phyloP scores from a whole-genome alignment of 352 stramenopile species.

The Pythium pectinolyticum region DNA sequence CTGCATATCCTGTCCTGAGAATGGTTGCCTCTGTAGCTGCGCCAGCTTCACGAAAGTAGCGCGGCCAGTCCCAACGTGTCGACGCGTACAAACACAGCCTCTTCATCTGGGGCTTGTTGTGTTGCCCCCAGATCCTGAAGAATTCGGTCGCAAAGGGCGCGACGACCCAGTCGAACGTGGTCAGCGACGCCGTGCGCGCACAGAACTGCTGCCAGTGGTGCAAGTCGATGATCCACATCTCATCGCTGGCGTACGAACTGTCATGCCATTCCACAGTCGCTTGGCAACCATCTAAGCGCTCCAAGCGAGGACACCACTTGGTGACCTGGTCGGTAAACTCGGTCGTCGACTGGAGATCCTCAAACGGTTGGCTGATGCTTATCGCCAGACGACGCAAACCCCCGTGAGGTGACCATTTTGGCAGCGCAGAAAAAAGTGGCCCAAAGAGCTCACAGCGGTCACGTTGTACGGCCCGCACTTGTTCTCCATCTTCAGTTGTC shows the following conservation, averaged over 20 bases:
- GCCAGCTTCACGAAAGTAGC: neutral
- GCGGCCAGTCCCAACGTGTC: constrained; percentile 2
- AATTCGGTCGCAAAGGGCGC: constrained; percentile 15
- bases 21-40: neutral
- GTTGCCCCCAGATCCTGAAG: constrained; percentile 17
- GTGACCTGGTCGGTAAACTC: neutral
- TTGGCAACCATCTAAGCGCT: constrained; percentile 7
- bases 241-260: neutral
- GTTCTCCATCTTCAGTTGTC: neutral
- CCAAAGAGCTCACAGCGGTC: neutral
- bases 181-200: constrained; percentile 19
- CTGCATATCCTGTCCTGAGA: neutral
- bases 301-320: neutral
- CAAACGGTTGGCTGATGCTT: neutral
- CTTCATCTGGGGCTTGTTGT: constrained; percentile 8
- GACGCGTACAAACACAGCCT: neutral
- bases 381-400: neutral
- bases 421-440: no score
- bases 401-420: no score
- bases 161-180: constrained; percentile 10
- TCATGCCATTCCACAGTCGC: neutral
- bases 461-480: no score
- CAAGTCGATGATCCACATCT: constrained; percentile 33
- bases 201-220: constrained; percentile 47
- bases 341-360: neutral